Base-by-base conservation (phyloP, 805 yeast species). In the Huiozyma sinensis region DNA sequence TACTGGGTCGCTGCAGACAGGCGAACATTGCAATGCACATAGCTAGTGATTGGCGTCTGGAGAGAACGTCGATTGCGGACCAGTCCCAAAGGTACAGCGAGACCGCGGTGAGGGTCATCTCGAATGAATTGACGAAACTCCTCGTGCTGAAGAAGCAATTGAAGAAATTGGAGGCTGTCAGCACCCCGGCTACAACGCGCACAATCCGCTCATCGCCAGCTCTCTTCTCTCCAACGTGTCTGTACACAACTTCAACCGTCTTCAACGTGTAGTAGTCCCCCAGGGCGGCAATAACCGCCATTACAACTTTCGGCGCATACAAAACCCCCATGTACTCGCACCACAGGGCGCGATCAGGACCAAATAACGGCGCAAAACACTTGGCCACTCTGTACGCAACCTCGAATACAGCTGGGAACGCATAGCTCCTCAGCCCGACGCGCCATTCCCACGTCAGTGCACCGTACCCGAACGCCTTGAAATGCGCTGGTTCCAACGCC, bases 381-480 rank as follows among this genome's bases (percentile, higher is more conserved):
- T 17, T 17, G n/a, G 13, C 32, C 9, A 45, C 28, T 28, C 55
- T 41, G 39, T 60, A 63, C 1, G 50, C 50, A 5, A 56, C 1
- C 39, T 63, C 76, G 56, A 84, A 87, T 1, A 90, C 44, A 37
- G 81, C 63, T 0, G 98, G 97, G 53, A 88, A 90, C 0, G 83
- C 61, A 43, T 84, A 81, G 7, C 95, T 81, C 47, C 99, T 65
- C 5, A 92, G 64, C 0, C 79, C 81, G 40, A 71, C 68, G 27
- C 65, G 59, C 98, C 98, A 92, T 63, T 92, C 99, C 99, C 99
- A 92, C 0, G 97, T 87, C 33, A 78, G 58, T 52, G 77, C 76
- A 0, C 98, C 98, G 49, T 80, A 81, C 1, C 92, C 89, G 59
- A 71, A 87, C 0, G 82, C 81, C 33, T 71, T 65, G 4, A 56